Evolutionary conservation across 306 rosid genomes (phyloP), one percentile per base, ranked within the genome.

Genomic region (Rubus parviflorus): DNA sequence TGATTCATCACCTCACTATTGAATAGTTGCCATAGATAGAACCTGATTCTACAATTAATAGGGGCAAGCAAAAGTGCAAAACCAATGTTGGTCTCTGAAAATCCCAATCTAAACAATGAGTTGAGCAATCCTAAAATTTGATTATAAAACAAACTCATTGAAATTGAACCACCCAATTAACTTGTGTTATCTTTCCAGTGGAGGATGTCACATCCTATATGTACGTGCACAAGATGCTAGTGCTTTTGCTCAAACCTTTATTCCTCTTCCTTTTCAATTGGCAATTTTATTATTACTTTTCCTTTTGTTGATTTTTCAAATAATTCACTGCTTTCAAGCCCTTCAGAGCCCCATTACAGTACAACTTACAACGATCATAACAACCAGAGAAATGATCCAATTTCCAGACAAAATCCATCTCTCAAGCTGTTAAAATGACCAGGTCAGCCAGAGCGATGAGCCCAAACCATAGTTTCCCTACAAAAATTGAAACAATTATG

Each of bases 401-500:
- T 77, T 60, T 46, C 4, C 35, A n/a, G 17, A 42, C 25, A 2
- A 78, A 17, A 6, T 64, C 20, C 3, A 17, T 51, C 76, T 57
- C 17, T 81, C 68, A 52, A 70, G 62, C 42, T 12, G 47, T 51
- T 22, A 70, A 8, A n/a, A 65, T 57, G 4, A 49, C 41, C 40
- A 73, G 40, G 49, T 70, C 72, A 57, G 73, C 85, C 69, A 78
- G 52, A 60, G 73, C 85, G 74, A 78, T 23, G 17, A 82, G 16
- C 52, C 80, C 77, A 43, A 43, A 22, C 72, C 73, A 78, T 17
- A 30, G 19, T 42, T 68, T 78, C 82, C 85, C 85, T 82, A 79
- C 78, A 78, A 73, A 77, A 14, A 15, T 48, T n/a, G 42, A 22
- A 40, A 51, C 22, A 61, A 17, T 8, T 14, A 56, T 51, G 3